A percentile compares a stretch with the other conserved stretches of the same genome.
Evolutionary conservation across 140 eudicot genomes (phyloP).

Genomic region (Flaveria floridana): DNA sequence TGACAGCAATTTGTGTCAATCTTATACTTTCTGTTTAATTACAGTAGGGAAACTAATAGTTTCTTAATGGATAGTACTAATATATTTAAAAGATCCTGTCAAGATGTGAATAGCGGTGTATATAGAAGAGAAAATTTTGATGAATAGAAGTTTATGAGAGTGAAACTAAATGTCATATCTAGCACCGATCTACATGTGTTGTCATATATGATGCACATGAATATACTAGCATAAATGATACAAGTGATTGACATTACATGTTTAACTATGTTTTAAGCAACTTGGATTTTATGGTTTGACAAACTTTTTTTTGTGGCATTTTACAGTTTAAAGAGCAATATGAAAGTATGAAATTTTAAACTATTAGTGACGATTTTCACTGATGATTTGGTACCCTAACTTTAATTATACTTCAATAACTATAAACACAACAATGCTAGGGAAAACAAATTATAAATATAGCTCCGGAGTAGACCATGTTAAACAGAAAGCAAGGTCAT

Average conservation of each 20-base stretch:
- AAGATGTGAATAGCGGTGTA: background rate
- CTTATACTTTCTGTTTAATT: too few species aligned
- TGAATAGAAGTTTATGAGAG: background rate
- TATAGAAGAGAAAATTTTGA: background rate
- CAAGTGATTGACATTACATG: too few species aligned
- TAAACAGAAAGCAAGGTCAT: slow-evolving; percentile 14
- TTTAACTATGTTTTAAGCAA: too few species aligned
- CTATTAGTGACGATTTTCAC: slow-evolving; percentile 9
- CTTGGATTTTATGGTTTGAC: too few species aligned
- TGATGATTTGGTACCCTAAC: background rate
- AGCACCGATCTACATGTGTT: too few species aligned
- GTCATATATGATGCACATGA: too few species aligned
- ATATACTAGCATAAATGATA: too few species aligned
- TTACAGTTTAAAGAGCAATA: background rate
- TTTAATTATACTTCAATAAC: slow-evolving; percentile 5
- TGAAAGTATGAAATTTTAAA: background rate
- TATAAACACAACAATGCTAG: background rate
- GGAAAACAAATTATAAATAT: slow-evolving; percentile 21
- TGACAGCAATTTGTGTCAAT: too few species aligned
- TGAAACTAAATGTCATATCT: background rate
- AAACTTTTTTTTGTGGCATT: background rate
- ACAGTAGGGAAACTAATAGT: too few species aligned
- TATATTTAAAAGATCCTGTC: too few species aligned
- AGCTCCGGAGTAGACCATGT: slow-evolving; percentile 22
- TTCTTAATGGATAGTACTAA: too few species aligned